Evolutionary conservation across 371 early-diverging fungal genomes (phyloP), one percentile per base, ranked within the genome.

Genomic region (Neoconidiobolus thromboides): DNA sequence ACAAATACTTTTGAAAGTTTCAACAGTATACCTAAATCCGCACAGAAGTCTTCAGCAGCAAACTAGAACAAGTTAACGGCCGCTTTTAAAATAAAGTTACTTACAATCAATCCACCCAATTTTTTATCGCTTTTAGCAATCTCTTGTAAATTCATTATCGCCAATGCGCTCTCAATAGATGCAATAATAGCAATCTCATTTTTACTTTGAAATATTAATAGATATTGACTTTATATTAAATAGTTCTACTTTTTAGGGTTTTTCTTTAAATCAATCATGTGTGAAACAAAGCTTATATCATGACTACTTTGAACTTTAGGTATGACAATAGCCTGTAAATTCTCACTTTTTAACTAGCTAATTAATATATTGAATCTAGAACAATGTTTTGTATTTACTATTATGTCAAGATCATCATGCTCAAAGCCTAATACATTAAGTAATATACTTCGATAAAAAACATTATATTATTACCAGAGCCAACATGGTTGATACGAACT

Each of bases 41-140:
- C 90, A 65, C 87, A 87, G 63, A 84, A 92, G 70, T 94, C 95
- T 68, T 94, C 93, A 6, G 91, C 85, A n/a, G 93, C 93, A 74
- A 91, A 89, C 83, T 80, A 26, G 26, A 26, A 26, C 26, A 26
- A 26, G 26, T 26, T 26, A 26, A 26, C 10, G 15, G 54, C 40
- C 39, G 54, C 41, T 6, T n/a, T 9, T 58, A 14, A 36, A 9
- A 44, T 5, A 48, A 7, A 39, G 12, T 48, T 15, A 63, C 72
- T 71, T 76, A 84, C 86, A 68, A 80, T 72, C 43, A 89, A 67
- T 2, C 86, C 86, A 65, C 86, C 87, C 12, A 89, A 69, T 6
- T 85, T 73, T 36, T 79, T 74, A 58, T 83, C 82, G 0, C 82
- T 73, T 3, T 73, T 73, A 0, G 83, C 83, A 56, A 90, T 90